These are phyloP conservation scores for Aphanomyces euteiches DNA, from an alignment of 352 stramenopile genomes.

Conservation along the genomic window DNA sequence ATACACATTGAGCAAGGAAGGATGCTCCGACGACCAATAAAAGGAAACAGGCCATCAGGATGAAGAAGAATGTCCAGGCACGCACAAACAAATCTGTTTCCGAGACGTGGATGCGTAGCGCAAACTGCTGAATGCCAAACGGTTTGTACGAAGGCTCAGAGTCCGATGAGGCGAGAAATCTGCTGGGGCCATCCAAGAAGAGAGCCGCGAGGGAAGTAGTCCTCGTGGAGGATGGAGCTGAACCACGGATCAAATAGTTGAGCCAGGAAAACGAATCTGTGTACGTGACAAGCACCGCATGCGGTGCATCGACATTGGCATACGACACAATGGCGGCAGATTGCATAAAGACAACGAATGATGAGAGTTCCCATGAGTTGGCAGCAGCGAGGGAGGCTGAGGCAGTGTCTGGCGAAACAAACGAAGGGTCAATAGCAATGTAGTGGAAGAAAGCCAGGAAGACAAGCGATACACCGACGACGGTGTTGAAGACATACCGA, in stretches of 20 bases:
- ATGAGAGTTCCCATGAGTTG: slow-evolving; percentile 72
- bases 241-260: slow-evolving; percentile 53
- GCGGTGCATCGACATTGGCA: slow-evolving; percentile 47
- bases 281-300: slow-evolving; percentile 57
- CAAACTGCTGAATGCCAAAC: slow-evolving; percentile 21
- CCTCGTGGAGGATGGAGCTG: slow-evolving; percentile 29
- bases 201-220: background rate
- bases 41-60: slow-evolving; percentile 50
- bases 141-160: slow-evolving; percentile 8
- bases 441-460: slow-evolving; percentile 23
- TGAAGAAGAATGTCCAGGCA: slow-evolving; percentile 39
- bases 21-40: slow-evolving; percentile 34
- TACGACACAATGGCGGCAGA: slow-evolving; percentile 59
- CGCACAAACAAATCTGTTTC: slow-evolving; percentile 40
- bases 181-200: background rate
- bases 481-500: slow-evolving; percentile 18
- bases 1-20: no score
- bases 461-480: slow-evolving; percentile 12
- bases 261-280: slow-evolving; percentile 69
- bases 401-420: background rate
- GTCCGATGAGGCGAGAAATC: background rate
- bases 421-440: slow-evolving; percentile 19
- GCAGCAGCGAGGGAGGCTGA: slow-evolving; percentile 41
- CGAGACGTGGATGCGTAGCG: slow-evolving; percentile 13
- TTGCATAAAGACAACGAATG: slow-evolving; percentile 67